phyloP scores from a whole-genome alignment of 2,329 filamentous ascomycete species.

The Clarireedia monteithiana region DNA sequence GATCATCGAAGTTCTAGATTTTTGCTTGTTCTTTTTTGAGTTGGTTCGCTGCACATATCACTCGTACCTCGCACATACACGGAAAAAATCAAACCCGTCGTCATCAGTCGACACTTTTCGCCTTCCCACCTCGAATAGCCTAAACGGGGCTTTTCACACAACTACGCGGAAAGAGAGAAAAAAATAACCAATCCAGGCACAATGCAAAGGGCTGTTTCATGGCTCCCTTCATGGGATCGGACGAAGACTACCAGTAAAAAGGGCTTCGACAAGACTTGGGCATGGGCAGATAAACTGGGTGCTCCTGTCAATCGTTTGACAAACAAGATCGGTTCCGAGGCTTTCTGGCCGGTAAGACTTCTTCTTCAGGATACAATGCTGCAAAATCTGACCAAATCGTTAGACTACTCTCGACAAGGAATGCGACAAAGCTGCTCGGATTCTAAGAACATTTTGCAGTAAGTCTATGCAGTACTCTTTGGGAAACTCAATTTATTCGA shows the following conservation, averaged over 20 bases:
- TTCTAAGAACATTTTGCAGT: conserved; percentile 86
- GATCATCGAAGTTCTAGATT: neutral
- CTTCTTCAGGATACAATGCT: neutral
- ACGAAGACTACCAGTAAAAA: conserved; percentile 50
- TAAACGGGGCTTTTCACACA: conserved; percentile 6
- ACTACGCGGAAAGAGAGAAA: conserved; percentile 19
- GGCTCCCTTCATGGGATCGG: conserved; percentile 41
- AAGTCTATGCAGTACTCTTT: conserved; percentile 32
- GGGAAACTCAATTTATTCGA: conserved; percentile 1
- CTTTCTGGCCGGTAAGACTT: conserved; percentile 59
- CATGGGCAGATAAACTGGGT: conserved; percentile 57
- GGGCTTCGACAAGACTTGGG: conserved; percentile 69
- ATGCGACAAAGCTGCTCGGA: conserved; percentile 83
- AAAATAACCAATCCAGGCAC: conserved; percentile 12
- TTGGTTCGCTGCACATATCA: neutral
- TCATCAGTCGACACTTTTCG: neutral
- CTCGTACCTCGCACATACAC: neutral
- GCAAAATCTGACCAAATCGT: neutral
- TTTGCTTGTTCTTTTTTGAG: too few relatives aligned
- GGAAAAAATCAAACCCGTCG: neutral
- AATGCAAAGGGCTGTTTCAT: conserved; percentile 29
- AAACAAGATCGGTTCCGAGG: conserved; percentile 73
- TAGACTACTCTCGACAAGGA: conserved; percentile 70
- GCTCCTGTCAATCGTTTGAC: conserved; percentile 73
- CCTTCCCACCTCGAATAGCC: conserved; percentile 6